Conservation (phyloP, 441 rosid species). For the Arabidopsis lyrata region DNA sequence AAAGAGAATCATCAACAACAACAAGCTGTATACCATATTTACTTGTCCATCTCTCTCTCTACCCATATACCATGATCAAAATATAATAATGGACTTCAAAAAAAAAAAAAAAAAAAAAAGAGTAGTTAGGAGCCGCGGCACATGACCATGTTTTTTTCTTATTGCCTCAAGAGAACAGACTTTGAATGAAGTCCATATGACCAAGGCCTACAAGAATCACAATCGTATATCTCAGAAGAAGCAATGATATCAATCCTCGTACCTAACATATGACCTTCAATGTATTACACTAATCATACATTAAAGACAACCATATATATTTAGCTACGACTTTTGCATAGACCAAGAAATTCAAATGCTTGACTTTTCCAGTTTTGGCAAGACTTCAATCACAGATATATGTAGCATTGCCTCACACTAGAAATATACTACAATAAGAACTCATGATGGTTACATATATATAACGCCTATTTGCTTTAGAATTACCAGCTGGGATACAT, state of each 20-base stretch:
- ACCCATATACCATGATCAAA: conserved; percentile 6
- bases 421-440: conserved; percentile 4
- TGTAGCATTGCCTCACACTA: conserved; percentile 31
- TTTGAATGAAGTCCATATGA: conserved; percentile 13
- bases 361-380: conserved; percentile 41
- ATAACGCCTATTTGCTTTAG: conserved; percentile 8
- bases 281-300: conserved; percentile 41
- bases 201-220: conserved; percentile 34
- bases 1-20: conserved; percentile 35
- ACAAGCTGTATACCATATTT: conserved; percentile 29
- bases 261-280: conserved; percentile 42
- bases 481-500: conserved; percentile 22
- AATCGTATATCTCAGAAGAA: conserved; percentile 15
- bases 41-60: conserved; percentile 29
- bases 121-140: neutral
- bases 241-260: conserved; percentile 42
- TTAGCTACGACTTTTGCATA: conserved; percentile 35
- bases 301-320: conserved; percentile 34
- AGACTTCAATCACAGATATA: conserved; percentile 26
- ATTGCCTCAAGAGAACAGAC: neutral
- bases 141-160: conserved; percentile 24
- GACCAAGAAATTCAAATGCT: conserved; percentile 33
- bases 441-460: conserved; percentile 20
- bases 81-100: conserved; percentile 1
- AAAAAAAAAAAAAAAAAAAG: conserved; percentile 1